A percentile compares a stretch with the other conserved stretches of the same genome.
These are phyloP conservation scores for Trametes sanguinea DNA, from an alignment of 768 basidiomycete species.

Conservation along the genomic window DNA sequence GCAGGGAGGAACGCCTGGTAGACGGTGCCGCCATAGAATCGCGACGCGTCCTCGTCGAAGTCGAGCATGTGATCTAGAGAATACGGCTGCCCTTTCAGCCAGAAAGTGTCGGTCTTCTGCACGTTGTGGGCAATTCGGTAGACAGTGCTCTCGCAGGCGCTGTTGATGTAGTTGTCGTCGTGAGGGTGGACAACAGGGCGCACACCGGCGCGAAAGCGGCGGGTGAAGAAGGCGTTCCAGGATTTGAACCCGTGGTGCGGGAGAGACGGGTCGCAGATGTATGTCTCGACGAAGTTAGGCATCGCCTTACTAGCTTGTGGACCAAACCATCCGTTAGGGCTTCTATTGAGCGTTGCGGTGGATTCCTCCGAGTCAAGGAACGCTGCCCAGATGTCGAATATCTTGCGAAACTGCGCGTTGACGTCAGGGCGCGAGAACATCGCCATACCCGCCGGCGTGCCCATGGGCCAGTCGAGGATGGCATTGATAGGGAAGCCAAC, in stretches of 20 bases:
- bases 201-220: constrained; percentile 31
- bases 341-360: constrained; percentile 40
- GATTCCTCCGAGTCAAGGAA: constrained; percentile 50
- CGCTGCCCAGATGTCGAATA: constrained; percentile 51
- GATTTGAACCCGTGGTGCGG: constrained; percentile 34
- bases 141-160: constrained; percentile 55
- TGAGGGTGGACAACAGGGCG: constrained; percentile 12
- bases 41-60: constrained; percentile 39
- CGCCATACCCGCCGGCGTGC: constrained; percentile 34
- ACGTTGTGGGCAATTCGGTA: constrained; percentile 45
- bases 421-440: constrained; percentile 45
- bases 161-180: constrained; percentile 41
- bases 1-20: constrained; percentile 62
- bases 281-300: constrained; percentile 31
- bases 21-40: constrained; percentile 52
- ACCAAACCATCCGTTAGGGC: constrained; percentile 52
- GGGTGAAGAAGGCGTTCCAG: constrained; percentile 43
- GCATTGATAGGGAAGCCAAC: constrained; percentile 52
- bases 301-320: constrained; percentile 31
- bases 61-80: constrained; percentile 58
- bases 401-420: constrained; percentile 47
- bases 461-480: constrained; percentile 48
- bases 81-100: constrained; percentile 64
- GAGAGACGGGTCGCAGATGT: constrained; percentile 37
- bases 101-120: constrained; percentile 49